Evolutionary conservation across 1,284 basidiomycete species (phyloP).

Genomic region (Macrocystidia cucumis): DNA sequence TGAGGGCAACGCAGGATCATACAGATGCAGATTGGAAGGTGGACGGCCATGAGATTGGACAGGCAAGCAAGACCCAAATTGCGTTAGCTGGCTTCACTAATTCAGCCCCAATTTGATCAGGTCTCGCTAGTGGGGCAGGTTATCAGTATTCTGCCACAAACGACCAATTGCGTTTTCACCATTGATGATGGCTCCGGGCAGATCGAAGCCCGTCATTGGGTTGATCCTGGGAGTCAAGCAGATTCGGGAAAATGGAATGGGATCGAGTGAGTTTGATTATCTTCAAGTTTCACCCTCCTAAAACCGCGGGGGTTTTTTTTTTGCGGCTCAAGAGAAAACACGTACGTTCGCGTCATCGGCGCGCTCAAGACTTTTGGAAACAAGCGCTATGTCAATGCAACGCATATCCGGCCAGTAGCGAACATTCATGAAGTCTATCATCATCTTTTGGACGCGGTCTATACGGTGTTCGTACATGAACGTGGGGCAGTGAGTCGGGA

Average conservation of each 20-base stretch:
- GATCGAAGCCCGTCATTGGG: constrained; percentile 88
- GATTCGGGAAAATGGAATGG: constrained; percentile 24
- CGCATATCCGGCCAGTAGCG: constrained; percentile 59
- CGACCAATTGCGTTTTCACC: constrained; percentile 78
- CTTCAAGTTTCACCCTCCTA: too few relatives aligned
- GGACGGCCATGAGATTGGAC: constrained; percentile 76
- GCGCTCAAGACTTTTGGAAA: constrained; percentile 81
- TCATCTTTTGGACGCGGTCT: constrained; percentile 56
- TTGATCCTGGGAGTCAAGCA: constrained; percentile 59
- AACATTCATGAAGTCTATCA: constrained; percentile 83
- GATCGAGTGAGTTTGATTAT: constrained; percentile 34
- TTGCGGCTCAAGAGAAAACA: constrained; percentile 48
- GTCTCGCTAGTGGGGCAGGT: constrained; percentile 80
- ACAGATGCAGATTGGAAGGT: constrained; percentile 86
- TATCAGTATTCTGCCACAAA: constrained; percentile 57
- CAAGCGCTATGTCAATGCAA: constrained; percentile 79
- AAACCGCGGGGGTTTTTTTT: neutral
- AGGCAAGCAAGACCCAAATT: constrained; percentile 41
- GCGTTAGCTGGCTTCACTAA: constrained; percentile 3
- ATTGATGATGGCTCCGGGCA: constrained; percentile 89
- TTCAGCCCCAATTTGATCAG: constrained; percentile 32
- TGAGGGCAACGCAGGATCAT: constrained; percentile 75
- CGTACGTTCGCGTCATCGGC: constrained; percentile 86
- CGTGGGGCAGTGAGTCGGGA: constrained; percentile 37
- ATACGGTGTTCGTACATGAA: constrained; percentile 37